Conservation (phyloP, 2,329 filamentous ascomycete genomes). For the Elsinoe necatrix region DNA sequence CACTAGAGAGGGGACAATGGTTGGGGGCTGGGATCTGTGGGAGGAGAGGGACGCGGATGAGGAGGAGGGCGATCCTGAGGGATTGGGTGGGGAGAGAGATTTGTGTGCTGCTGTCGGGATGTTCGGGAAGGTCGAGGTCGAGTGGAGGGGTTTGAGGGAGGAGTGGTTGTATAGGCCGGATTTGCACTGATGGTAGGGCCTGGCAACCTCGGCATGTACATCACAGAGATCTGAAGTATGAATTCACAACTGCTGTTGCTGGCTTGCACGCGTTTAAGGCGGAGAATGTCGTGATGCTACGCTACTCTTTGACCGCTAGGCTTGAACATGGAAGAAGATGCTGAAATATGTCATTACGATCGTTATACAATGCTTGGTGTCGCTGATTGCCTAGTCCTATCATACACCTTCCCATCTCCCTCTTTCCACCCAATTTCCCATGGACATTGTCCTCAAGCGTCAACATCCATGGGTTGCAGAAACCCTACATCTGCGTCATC, state of each 20-base stretch:
- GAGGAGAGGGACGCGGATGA: constrained; percentile 59
- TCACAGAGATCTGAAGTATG: neutral
- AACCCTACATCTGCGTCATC: constrained; percentile 14
- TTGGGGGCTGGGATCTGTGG: constrained; percentile 61
- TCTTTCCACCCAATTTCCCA: neutral
- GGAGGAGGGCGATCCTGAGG: constrained; percentile 52
- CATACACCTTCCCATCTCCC: neutral
- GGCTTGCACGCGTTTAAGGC: too few relatives aligned
- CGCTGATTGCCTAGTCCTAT: neutral
- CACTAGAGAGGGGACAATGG: constrained; percentile 54
- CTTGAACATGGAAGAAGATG: neutral
- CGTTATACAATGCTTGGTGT: constrained; percentile 1
- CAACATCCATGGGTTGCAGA: constrained; percentile 15
- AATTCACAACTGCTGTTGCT: neutral
- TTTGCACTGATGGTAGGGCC: neutral
- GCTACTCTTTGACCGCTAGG: too few relatives aligned
- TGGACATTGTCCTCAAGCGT: constrained; percentile 1
- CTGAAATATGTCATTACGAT: neutral
- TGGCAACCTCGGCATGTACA: neutral
- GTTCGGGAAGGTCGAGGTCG: constrained; percentile 60
- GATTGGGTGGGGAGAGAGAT: constrained; percentile 57
- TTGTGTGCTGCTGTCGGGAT: constrained; percentile 56
- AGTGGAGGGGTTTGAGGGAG: constrained; percentile 40
- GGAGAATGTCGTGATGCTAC: too few relatives aligned
- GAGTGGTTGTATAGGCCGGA: constrained; percentile 27